Percentiles rank a stretch among this genome's conserved stretches.
Evolutionary conservation across 2,329 filamentous ascomycete species (phyloP).

Genomic region (Colletotrichum godetiae): DNA sequence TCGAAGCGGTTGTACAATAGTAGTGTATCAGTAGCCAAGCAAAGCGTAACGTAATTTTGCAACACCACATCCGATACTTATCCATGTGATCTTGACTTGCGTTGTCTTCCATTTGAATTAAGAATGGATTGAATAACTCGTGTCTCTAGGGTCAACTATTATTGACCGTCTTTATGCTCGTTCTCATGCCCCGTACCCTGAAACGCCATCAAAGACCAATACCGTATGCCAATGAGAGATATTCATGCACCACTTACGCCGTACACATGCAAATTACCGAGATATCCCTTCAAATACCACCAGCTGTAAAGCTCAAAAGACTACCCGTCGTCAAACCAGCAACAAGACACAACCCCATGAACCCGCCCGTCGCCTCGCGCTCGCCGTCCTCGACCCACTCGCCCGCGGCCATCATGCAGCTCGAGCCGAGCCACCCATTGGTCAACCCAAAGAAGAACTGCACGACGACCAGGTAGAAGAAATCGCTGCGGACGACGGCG

Average conservation of each 20-base stretch:
- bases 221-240: neutral
- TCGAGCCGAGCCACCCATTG: constrained; percentile 88
- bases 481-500: constrained; percentile 79
- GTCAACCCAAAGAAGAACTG: constrained; percentile 86
- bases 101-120: neutral
- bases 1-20: constrained; percentile 1
- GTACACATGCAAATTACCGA: neutral
- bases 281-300: constrained; percentile 54
- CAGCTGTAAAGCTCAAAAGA: constrained; percentile 84
- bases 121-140: no score
- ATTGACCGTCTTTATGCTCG: neutral
- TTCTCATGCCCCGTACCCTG: neutral
- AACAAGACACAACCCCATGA: constrained; percentile 94
- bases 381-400: constrained; percentile 86
- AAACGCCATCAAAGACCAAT: neutral
- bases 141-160: neutral
- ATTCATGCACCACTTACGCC: constrained; percentile 20
- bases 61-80: neutral
- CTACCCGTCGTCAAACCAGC: constrained; percentile 87
- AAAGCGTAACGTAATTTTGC: constrained; percentile 12
- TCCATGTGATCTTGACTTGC: neutral
- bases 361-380: constrained; percentile 88
- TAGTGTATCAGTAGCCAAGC: constrained; percentile 13
- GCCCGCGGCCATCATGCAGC: constrained; percentile 90
- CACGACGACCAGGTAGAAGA: constrained; percentile 87